Percentiles rank a stretch among this genome's conserved stretches.
Conservation (phyloP, 1,284 basidiomycete species). For the Wolfiporia cocos region DNA sequence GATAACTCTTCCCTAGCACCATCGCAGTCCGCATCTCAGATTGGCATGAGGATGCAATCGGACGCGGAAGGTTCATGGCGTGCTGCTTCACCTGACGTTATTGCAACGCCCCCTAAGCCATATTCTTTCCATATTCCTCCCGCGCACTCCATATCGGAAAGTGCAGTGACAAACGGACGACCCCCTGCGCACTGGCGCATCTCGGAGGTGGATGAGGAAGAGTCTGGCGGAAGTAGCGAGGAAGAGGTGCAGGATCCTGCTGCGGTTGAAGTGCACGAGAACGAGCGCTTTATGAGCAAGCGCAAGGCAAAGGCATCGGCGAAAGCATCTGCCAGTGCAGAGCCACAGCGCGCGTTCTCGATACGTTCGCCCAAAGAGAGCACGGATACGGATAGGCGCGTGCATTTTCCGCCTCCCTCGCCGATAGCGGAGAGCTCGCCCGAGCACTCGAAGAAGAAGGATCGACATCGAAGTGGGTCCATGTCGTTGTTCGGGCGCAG, state of each 20-base stretch:
- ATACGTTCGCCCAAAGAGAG: slow-evolving; percentile 7
- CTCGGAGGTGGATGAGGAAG: slow-evolving; percentile 32
- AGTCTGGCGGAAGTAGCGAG: slow-evolving; percentile 27
- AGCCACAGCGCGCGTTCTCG: slow-evolving; percentile 12
- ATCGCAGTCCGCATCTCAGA: slow-evolving; percentile 40
- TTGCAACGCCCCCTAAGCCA: slow-evolving; percentile 12
- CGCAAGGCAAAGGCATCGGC: slow-evolving; percentile 10
- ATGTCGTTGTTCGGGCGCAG: slow-evolving; percentile 18
- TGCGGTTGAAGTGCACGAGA: slow-evolving; percentile 48
- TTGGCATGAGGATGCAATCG: neutral
- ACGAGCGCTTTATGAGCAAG: slow-evolving; percentile 39
- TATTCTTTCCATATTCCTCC: slow-evolving; percentile 39
- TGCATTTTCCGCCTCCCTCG: slow-evolving; percentile 9
- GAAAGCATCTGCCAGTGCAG: neutral
- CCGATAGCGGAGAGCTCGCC: slow-evolving; percentile 4
- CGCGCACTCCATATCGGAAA: slow-evolving; percentile 50
- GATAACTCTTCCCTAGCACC: slow-evolving; percentile 33
- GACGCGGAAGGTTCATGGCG: slow-evolving; percentile 1
- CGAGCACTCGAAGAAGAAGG: slow-evolving; percentile 14
- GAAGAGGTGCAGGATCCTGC: slow-evolving; percentile 29
- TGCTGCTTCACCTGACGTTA: slow-evolving; percentile 1
- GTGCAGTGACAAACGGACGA: slow-evolving; percentile 30
- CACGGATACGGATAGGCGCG: neutral
- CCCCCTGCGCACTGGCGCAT: slow-evolving; percentile 27
- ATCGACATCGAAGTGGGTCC: slow-evolving; percentile 15